Evolutionary conservation across 306 rosid genomes (phyloP).

Genomic region (Ormosia semicastrata): DNA sequence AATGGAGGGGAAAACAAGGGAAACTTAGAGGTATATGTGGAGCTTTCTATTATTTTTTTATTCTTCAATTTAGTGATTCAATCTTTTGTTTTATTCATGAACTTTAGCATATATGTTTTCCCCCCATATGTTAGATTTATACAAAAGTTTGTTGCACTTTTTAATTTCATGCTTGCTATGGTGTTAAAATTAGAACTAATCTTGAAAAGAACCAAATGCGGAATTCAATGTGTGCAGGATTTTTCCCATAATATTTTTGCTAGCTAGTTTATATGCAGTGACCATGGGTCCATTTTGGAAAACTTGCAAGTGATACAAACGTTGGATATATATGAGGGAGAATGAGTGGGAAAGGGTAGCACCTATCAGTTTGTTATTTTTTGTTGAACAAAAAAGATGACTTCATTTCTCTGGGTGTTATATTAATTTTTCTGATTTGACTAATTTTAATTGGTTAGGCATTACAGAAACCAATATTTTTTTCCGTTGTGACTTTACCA

Average conservation of each 20-base stretch:
- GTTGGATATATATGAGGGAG: too few species aligned
- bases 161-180: neutral
- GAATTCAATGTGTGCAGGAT: neutral
- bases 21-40: conserved; percentile 42
- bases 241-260: neutral
- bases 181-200: neutral
- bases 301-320: neutral
- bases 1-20: conserved; percentile 45
- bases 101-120: neutral
- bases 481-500: neutral
- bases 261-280: neutral
- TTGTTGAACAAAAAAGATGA: neutral
- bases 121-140: neutral
- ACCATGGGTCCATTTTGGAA: neutral
- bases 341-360: too few species aligned
- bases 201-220: neutral
- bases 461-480: neutral
- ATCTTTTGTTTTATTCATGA: neutral
- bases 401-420: neutral
- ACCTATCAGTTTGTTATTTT: neutral
- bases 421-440: neutral
- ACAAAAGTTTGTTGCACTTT: neutral
- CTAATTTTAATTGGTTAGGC: neutral
- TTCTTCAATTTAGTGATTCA: conserved; percentile 4
- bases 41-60: neutral